These are phyloP conservation scores for Pseudohyphozyma bogoriensis DNA, from an alignment of 768 basidiomycete species.

Conservation along the genomic window DNA sequence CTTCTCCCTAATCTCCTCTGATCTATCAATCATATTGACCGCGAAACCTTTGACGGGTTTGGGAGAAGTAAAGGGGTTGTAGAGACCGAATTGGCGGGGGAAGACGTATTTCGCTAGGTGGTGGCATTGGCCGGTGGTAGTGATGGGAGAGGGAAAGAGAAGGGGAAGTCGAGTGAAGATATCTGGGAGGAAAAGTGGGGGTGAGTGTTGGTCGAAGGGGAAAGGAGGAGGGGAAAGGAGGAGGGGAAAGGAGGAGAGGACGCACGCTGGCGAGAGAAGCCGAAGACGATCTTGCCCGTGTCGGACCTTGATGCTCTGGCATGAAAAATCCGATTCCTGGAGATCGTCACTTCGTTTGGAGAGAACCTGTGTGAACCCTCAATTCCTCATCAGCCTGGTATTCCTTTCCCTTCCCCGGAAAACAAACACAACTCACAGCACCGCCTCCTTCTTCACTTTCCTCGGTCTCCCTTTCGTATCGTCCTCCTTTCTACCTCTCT, in stretches of 20 bases:
- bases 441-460: not conserved
- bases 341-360: conserved; percentile 4
- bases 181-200: not conserved
- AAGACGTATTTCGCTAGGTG: conserved; percentile 76
- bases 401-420: not conserved
- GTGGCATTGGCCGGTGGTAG: conserved; percentile 36
- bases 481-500: not conserved
- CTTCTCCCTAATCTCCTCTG: conserved; percentile 54
- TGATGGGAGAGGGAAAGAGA: not conserved
- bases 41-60: too few relatives aligned
- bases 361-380: not conserved
- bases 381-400: not conserved
- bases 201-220: not conserved
- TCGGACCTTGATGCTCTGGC: conserved; percentile 43
- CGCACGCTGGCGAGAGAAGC: conserved; percentile 61
- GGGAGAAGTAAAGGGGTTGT: conserved; percentile 57
- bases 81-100: conserved; percentile 62
- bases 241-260: not conserved
- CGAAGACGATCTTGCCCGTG: conserved; percentile 47
- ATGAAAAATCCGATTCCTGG: conserved; percentile 57
- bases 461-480: too few relatives aligned
- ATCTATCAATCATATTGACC: too few relatives aligned
- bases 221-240: not conserved
- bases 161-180: conserved; percentile 7
- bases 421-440: not conserved